A percentile compares a stretch with the other conserved stretches of the same genome.
These are phyloP conservation scores for Malus sylvestris DNA, from an alignment of 306 rosid species.

Conservation along the genomic window DNA sequence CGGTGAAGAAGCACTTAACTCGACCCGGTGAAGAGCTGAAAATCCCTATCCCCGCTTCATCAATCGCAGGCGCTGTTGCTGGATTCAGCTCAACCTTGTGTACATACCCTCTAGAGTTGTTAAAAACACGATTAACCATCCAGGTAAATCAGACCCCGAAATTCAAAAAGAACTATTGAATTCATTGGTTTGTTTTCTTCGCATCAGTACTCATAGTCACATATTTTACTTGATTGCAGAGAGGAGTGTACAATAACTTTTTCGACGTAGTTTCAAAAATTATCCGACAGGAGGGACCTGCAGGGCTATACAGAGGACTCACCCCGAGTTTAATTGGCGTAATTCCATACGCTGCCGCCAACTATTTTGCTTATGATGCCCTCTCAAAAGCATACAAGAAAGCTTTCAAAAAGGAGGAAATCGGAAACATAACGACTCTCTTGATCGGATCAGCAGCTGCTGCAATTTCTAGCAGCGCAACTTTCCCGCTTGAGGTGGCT, in stretches of 20 bases:
- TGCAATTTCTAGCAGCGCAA: slow-evolving; percentile 61
- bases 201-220: background rate
- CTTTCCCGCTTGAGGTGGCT: slow-evolving; percentile 81
- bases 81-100: slow-evolving; percentile 72
- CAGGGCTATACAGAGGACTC: slow-evolving; percentile 74
- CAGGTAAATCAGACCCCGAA: slow-evolving; percentile 31
- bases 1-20: slow-evolving; percentile 49
- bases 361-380: slow-evolving; percentile 68
- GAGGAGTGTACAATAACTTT: slow-evolving; percentile 57
- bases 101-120: slow-evolving; percentile 71
- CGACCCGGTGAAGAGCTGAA: slow-evolving; percentile 47
- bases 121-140: slow-evolving; percentile 62
- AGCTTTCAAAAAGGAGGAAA: slow-evolving; percentile 42
- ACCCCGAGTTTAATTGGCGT: slow-evolving; percentile 74
- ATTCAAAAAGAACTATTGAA: background rate
- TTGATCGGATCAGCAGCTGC: slow-evolving; percentile 72
- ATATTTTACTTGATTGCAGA: slow-evolving; percentile 31
- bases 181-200: background rate
- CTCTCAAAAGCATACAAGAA: slow-evolving; percentile 50
- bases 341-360: slow-evolving; percentile 74
- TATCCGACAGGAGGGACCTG: slow-evolving; percentile 56
- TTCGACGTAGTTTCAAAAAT: slow-evolving; percentile 49
- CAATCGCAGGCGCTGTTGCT: slow-evolving; percentile 70
- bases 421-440: slow-evolving; percentile 59
- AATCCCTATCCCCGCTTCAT: slow-evolving; percentile 50